Base-by-base conservation (phyloP, 768 basidiomycete genomes). In the Floccularia luteovirens region DNA sequence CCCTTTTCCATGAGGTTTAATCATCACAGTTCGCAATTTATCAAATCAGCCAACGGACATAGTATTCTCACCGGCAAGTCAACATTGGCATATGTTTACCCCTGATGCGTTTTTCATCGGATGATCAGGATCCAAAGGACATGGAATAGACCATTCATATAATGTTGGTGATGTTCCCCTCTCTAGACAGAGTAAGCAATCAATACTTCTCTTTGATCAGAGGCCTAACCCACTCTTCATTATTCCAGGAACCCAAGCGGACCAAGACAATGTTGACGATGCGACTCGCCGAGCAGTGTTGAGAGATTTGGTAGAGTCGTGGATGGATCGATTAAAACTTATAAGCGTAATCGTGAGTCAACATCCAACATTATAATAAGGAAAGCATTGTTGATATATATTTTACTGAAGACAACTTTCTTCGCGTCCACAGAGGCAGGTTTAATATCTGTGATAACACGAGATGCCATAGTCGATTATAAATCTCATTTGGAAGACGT, bases 241-340 rank as follows among this genome's bases (percentile, higher is more conserved):
- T 12, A 14, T 37, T 5, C 7, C 40, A 51, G 49, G 42, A 27
- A 51, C 72, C 1, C 75, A 77, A 43, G 56, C 63, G 36, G 67
- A 75, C 1, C 75, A 78, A 46, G 60, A 79, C 45, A 47, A 60
- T 5, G 57, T 52, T 19, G 78, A 79, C 42, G 70, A 70, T 5
- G 54, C 64, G 42, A 65, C 63, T 10, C 58, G 63, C 27, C 60
- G 58, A 46, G 62, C 66, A 36, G 74, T 69, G 2, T 61, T 70
- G 60, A 66, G 56, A 36, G 70, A 74, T 30, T 62, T 79, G 2
- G 63, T 75, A n/a, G 67, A 69, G 47, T 73, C 74, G 3, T 80
- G 78, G 78, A 70, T 74, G 63, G 77, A 79, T 43, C 62, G 77
- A 30, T 62, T 79, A 31, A 75, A 79, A 56, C 58, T 79, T 8